Conservation (phyloP, 2,329 filamentous ascomycete species). For the Trichophyton benhamiae region DNA sequence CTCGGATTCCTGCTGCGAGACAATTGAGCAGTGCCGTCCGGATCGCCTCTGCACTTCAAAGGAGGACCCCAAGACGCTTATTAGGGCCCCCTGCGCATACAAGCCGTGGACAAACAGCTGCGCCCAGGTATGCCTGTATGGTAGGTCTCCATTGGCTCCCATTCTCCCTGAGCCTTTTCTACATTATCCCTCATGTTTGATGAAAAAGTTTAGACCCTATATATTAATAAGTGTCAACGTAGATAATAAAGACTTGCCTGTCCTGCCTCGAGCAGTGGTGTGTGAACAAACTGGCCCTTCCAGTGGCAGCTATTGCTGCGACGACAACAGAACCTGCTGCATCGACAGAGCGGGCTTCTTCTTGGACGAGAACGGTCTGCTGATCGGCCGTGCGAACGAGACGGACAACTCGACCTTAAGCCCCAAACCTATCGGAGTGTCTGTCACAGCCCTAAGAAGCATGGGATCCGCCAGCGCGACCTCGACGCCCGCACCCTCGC, state of each 20-base stretch:
- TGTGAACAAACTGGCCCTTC: background rate
- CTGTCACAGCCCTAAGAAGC: background rate
- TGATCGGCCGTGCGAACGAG: background rate
- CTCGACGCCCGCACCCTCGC: background rate
- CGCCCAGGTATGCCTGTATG: slow-evolving; percentile 1
- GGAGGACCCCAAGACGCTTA: background rate
- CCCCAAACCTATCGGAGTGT: background rate
- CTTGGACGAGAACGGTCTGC: background rate
- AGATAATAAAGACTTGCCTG: background rate
- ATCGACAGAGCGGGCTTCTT: background rate
- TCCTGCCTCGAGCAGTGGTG: background rate
- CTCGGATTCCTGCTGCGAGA: slow-evolving; percentile 1
- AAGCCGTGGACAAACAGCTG: slow-evolving; percentile 3
- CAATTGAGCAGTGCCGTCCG: background rate
- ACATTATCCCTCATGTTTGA: background rate
- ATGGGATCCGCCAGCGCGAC: background rate
- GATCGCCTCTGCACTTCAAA: background rate
- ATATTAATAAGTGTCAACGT: background rate
- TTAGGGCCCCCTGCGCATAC: background rate
- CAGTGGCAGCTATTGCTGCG: background rate
- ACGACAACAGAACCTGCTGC: slow-evolving; percentile 3
- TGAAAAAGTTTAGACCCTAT: no score
- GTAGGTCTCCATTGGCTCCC: background rate
- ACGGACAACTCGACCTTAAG: background rate
- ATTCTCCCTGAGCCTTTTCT: background rate